Evolutionary conservation across 805 yeast genomes (phyloP).

Genomic region (Hagleromyces aurorensis): DNA sequence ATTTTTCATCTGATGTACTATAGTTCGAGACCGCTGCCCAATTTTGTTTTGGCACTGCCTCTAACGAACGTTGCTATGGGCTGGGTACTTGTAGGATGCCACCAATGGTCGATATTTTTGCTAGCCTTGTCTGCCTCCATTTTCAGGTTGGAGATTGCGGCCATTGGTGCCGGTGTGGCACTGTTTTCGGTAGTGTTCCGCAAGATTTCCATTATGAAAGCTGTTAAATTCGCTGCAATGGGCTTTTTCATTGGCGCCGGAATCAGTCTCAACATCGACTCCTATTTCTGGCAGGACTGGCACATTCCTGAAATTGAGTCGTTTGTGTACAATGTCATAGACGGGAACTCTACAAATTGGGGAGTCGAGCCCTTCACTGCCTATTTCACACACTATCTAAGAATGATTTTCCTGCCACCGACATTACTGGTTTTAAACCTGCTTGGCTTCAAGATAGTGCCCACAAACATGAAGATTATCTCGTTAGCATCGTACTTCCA

Average conservation of each 20-base stretch:
- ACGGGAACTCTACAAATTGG: conserved; percentile 72
- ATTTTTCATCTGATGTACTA: conserved; percentile 81
- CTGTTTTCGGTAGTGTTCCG: conserved; percentile 39
- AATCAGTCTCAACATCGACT: conserved; percentile 46
- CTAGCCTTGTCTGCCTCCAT: conserved; percentile 57
- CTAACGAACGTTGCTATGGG: conserved; percentile 50
- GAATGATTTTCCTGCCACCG: conserved; percentile 40
- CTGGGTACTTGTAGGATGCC: conserved; percentile 42
- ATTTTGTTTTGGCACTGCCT: conserved; percentile 70
- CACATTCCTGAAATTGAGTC: conserved; percentile 72
- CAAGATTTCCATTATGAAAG: conserved; percentile 37
- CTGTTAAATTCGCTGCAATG: conserved; percentile 33
- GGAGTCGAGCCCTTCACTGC: conserved; percentile 70
- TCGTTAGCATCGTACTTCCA: conserved; percentile 46
- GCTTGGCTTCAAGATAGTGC: conserved; percentile 34
- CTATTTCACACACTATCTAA: conserved; percentile 46
- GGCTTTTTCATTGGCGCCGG: conserved; percentile 47
- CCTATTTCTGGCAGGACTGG: conserved; percentile 61
- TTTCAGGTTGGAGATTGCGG: conserved; percentile 64
- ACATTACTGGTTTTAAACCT: conserved; percentile 35
- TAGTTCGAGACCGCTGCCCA: conserved; percentile 82
- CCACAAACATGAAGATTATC: conserved; percentile 37
- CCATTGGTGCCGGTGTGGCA: conserved; percentile 44
- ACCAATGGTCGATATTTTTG: conserved; percentile 41
- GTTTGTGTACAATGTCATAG: conserved; percentile 65